Percentiles rank a stretch among this genome's conserved stretches.
Conservation (phyloP, 768 basidiomycete species). For the Saitozyma podzolica region DNA sequence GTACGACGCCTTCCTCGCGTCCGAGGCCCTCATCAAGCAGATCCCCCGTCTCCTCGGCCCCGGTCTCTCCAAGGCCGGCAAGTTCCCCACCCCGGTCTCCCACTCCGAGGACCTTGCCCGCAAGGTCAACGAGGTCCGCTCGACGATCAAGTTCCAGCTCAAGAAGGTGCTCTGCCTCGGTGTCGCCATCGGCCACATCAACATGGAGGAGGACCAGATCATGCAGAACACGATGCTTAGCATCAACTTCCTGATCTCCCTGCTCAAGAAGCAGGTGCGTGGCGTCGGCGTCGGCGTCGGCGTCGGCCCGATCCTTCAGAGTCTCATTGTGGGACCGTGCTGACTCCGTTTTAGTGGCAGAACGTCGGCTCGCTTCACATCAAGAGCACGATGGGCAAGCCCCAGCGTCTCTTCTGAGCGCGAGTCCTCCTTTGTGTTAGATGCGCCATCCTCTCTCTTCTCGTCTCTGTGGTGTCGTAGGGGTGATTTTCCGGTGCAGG, state of each 20-base stretch:
- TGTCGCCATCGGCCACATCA: slow-evolving; percentile 95
- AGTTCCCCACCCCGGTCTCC: slow-evolving; percentile 97
- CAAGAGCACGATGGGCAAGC: slow-evolving; percentile 99
- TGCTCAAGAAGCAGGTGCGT: slow-evolving; percentile 78
- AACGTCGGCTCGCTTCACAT: slow-evolving; percentile 98
- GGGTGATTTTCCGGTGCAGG: slow-evolving; percentile 2
- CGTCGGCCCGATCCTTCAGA: background rate
- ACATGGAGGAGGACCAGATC: slow-evolving; percentile 97
- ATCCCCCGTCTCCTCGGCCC: slow-evolving; percentile 99
- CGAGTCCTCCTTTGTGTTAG: background rate
- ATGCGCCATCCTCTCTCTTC: slow-evolving; percentile 3
- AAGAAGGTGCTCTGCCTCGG: slow-evolving; percentile 96
- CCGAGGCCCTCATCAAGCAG: slow-evolving; percentile 97
- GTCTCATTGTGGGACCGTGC: slow-evolving; percentile 57
- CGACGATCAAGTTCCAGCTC: slow-evolving; percentile 99
- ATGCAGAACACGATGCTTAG: slow-evolving; percentile 97
- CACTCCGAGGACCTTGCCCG: slow-evolving; percentile 83
- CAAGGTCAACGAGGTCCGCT: slow-evolving; percentile 93
- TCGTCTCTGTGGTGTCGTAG: background rate
- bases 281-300: background rate
- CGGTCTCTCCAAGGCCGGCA: slow-evolving; percentile 99
- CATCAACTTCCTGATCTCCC: slow-evolving; percentile 99
- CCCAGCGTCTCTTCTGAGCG: slow-evolving; percentile 83
- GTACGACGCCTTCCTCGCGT: slow-evolving; percentile 97
- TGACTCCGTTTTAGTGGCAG: slow-evolving; percentile 62